Evolutionary conservation across 2,329 filamentous ascomycete genomes (phyloP).

Genomic region (Iodosphaeria phyllophila): DNA sequence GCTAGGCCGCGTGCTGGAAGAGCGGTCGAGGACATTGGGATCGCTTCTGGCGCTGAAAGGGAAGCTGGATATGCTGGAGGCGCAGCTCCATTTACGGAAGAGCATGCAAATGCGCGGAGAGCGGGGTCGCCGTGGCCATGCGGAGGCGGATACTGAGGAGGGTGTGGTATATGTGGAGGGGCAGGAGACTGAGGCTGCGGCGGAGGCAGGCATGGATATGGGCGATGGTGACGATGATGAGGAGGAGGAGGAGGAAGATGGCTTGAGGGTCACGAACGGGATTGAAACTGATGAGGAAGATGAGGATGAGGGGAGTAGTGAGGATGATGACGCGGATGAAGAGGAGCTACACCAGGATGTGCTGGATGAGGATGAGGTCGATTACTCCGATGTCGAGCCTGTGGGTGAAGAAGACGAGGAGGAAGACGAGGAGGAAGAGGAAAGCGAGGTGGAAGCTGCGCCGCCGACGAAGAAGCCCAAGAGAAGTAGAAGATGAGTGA

Average conservation of each 20-base stretch:
- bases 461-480: constrained; percentile 26
- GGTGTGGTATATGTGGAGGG: constrained; percentile 77
- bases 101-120: no score
- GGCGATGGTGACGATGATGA: constrained; percentile 35
- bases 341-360: constrained; percentile 21
- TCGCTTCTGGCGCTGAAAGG: constrained; percentile 80
- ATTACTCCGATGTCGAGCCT: constrained; percentile 38
- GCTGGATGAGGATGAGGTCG: constrained; percentile 33
- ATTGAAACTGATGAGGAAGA: constrained; percentile 38
- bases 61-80: constrained; percentile 84
- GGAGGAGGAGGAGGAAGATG: no score
- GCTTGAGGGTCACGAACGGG: constrained; percentile 30
- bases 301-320: constrained; percentile 28
- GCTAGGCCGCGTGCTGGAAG: constrained; percentile 72
- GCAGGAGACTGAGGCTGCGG: constrained; percentile 43
- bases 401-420: constrained; percentile 38
- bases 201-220: no score
- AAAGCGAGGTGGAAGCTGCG: constrained; percentile 28
- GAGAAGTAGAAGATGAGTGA: constrained; percentile 4
- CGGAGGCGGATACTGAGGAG: constrained; percentile 44
- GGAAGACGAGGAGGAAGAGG: constrained; percentile 36
- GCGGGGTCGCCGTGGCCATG: constrained; percentile 30
- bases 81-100: constrained; percentile 67
- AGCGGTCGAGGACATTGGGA: constrained; percentile 65
- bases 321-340: constrained; percentile 22